A percentile compares a stretch with the other conserved stretches of the same genome.
These are phyloP conservation scores for Barnettozyma siamensis DNA, from an alignment of 805 yeast species.

Conservation along the genomic window DNA sequence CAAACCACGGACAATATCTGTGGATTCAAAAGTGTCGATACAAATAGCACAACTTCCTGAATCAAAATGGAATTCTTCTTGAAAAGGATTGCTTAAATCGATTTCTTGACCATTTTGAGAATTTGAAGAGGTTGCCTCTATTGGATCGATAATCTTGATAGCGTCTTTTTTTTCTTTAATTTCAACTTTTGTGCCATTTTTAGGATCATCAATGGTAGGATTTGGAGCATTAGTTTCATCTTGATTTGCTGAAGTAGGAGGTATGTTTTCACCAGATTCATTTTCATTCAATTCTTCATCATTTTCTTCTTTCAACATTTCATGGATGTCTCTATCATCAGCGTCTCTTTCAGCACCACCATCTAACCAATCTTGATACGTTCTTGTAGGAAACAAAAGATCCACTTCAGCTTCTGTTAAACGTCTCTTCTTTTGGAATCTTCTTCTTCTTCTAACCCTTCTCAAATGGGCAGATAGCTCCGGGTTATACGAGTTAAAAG, in stretches of 20 bases:
- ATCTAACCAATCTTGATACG: slow-evolving; percentile 54
- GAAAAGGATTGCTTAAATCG: slow-evolving; percentile 20
- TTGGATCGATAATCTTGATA: background rate
- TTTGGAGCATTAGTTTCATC: background rate
- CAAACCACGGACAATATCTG: slow-evolving; percentile 63
- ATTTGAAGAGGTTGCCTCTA: background rate
- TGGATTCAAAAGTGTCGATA: slow-evolving; percentile 56
- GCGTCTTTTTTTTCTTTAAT: background rate
- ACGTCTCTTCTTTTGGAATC: slow-evolving; percentile 44
- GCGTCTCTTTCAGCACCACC: slow-evolving; percentile 54
- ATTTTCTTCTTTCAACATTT: slow-evolving; percentile 33
- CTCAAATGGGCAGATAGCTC: slow-evolving; percentile 10
- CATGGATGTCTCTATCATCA: slow-evolving; percentile 38
- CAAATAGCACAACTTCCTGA: slow-evolving; percentile 79
- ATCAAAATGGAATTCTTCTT: slow-evolving; percentile 39
- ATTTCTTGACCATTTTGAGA: slow-evolving; percentile 8
- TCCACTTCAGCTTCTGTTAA: slow-evolving; percentile 55
- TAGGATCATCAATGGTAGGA: background rate
- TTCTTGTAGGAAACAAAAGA: slow-evolving; percentile 49
- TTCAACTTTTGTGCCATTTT: background rate
- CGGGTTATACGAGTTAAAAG: slow-evolving; percentile 16
- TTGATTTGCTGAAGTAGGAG: background rate
- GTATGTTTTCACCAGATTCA: background rate
- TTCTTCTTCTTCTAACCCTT: slow-evolving; percentile 33
- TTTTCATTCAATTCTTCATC: slow-evolving; percentile 13